Conservation (phyloP, 2,329 filamentous ascomycete species). For the Claviceps monticola region DNA sequence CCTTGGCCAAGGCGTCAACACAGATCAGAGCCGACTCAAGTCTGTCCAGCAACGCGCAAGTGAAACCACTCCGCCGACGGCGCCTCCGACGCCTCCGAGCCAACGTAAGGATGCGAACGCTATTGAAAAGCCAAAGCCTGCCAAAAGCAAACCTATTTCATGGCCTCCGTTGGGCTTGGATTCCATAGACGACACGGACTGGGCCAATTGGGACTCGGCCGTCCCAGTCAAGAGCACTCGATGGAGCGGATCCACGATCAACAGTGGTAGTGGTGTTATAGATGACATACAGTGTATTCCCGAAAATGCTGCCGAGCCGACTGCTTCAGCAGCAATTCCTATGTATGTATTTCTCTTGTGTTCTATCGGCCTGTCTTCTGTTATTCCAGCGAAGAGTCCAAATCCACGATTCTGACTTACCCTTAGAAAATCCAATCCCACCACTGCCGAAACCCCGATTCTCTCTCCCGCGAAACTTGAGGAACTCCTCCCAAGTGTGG, state of each 20-base stretch:
- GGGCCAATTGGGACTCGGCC: constrained; percentile 50
- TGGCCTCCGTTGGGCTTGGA: constrained; percentile 46
- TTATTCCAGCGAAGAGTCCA: background rate
- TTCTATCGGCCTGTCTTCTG: background rate
- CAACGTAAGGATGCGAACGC: constrained; percentile 13
- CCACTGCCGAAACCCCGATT: constrained; percentile 16
- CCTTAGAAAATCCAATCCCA: constrained; percentile 19
- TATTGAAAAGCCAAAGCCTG: constrained; percentile 23
- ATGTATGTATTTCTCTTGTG: background rate
- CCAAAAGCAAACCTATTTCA: constrained; percentile 40
- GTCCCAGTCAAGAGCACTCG: constrained; percentile 41
- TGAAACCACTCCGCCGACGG: constrained; percentile 22
- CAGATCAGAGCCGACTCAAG: constrained; percentile 34
- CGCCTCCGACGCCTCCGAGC: constrained; percentile 18
- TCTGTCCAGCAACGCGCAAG: constrained; percentile 29
- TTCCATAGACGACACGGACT: constrained; percentile 45
- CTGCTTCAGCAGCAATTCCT: constrained; percentile 18
- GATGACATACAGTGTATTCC: constrained; percentile 33
- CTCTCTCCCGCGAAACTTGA: constrained; percentile 31
- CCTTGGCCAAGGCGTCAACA: constrained; percentile 7
- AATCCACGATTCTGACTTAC: background rate
- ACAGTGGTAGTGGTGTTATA: constrained; percentile 20
- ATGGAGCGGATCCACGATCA: constrained; percentile 50
- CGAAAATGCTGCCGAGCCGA: constrained; percentile 33
- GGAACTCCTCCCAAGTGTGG: constrained; percentile 51